A percentile compares a stretch with the other conserved stretches of the same genome.
Evolutionary conservation across 768 basidiomycete species (phyloP).

Genomic region (Mycena venus): DNA sequence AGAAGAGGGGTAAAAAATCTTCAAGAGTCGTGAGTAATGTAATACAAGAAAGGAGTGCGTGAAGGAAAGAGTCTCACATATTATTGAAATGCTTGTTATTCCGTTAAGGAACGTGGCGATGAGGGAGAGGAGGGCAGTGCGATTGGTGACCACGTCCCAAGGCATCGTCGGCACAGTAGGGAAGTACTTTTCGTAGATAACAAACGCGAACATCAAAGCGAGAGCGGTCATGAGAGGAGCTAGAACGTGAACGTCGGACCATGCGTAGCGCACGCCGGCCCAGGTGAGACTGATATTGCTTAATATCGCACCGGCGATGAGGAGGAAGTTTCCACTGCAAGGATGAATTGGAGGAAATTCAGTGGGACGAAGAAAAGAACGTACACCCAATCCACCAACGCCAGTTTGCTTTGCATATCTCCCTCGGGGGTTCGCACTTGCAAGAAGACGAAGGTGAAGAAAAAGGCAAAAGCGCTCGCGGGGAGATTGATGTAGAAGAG

Average conservation of each 20-base stretch:
- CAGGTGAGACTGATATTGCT: conserved; percentile 2
- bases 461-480: neutral
- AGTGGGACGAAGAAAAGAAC: neutral
- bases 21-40: neutral
- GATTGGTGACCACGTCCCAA: conserved; percentile 5
- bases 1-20: conserved; percentile 10
- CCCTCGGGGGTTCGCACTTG: neutral
- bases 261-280: conserved; percentile 7
- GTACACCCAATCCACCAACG: conserved; percentile 12
- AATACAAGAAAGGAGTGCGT: neutral
- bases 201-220: neutral
- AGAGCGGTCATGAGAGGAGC: neutral
- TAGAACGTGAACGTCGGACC: neutral
- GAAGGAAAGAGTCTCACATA: neutral
- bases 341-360: neutral
- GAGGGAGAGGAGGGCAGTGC: neutral
- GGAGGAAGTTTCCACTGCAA: conserved; percentile 1
- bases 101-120: conserved; percentile 6
- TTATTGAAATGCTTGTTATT: neutral
- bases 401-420: neutral
- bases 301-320: neutral
- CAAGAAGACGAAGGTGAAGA: neutral
- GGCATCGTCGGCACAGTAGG: conserved; percentile 3
- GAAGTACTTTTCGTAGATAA: conserved; percentile 1
- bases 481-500: conserved; percentile 13